Evolutionary conservation across 2,329 filamentous ascomycete species (phyloP).

Genomic region (Aspergillus glaucus): DNA sequence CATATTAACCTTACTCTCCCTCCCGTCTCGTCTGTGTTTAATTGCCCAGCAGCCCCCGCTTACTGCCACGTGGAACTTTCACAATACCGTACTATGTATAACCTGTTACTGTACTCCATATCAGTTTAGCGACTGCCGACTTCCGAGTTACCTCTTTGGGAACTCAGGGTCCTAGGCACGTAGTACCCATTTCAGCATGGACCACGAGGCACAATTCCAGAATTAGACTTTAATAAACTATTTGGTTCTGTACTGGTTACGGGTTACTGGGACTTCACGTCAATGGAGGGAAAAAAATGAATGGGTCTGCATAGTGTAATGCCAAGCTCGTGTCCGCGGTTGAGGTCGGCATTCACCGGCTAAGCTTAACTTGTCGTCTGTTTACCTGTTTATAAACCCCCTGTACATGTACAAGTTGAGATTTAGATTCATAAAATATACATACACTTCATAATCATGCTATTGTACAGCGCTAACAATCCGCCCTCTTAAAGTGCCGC

Average conservation of each 20-base stretch:
- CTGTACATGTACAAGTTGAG: not conserved
- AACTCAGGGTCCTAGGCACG: not conserved
- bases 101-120: not conserved
- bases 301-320: too few species aligned
- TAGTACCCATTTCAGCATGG: not conserved
- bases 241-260: too few species aligned
- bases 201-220: too few species aligned
- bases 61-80: not conserved
- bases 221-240: too few species aligned
- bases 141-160: not conserved
- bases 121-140: not conserved
- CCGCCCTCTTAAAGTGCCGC: conserved; percentile 55
- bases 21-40: too few species aligned
- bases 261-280: too few species aligned
- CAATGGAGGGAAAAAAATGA: too few species aligned
- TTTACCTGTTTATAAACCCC: not conserved
- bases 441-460: not conserved
- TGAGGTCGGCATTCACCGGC: too few species aligned
- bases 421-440: not conserved
- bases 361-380: too few species aligned
- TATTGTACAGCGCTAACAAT: conserved; percentile 31
- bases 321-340: too few species aligned
- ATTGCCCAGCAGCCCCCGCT: too few species aligned
- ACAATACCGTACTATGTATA: not conserved
- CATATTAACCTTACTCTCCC: too few species aligned